A percentile compares a stretch with the other conserved stretches of the same genome.
Conservation (phyloP, 2,329 filamentous ascomycete species). For the Ophiostoma sp. region DNA sequence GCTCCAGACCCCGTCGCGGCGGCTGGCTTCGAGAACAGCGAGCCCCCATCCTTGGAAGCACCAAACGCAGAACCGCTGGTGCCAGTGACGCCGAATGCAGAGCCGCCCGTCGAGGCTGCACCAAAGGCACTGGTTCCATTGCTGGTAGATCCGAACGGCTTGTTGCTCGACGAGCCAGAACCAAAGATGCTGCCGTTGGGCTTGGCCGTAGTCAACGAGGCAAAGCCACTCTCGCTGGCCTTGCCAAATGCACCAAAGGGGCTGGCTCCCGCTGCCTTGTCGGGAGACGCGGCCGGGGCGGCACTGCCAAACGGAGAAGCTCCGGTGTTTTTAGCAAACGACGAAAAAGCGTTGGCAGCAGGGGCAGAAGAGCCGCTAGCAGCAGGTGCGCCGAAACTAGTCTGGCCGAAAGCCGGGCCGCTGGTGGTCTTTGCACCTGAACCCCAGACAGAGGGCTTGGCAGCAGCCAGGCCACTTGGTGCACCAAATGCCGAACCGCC, state of each 20-base stretch:
- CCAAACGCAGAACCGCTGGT: slow-evolving; percentile 30
- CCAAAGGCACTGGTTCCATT: slow-evolving; percentile 23
- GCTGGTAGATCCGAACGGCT: not conserved
- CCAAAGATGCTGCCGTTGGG: slow-evolving; percentile 38
- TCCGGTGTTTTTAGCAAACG: slow-evolving; percentile 27
- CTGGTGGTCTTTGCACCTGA: slow-evolving; percentile 28
- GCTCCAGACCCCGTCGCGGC: slow-evolving; percentile 24
- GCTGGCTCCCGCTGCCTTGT: slow-evolving; percentile 17
- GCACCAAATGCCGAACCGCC: slow-evolving; percentile 36
- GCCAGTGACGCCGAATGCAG: slow-evolving; percentile 27
- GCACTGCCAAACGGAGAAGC: slow-evolving; percentile 29
- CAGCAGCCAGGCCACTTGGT: slow-evolving; percentile 35
- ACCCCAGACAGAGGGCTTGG: slow-evolving; percentile 32
- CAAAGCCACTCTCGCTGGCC: slow-evolving; percentile 45
- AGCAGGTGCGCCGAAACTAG: slow-evolving; percentile 42
- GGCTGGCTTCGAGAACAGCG: slow-evolving; percentile 36
- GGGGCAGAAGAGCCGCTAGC: slow-evolving; percentile 32
- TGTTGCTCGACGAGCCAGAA: not conserved
- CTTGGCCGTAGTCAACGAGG: slow-evolving; percentile 39
- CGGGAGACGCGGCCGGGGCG: slow-evolving; percentile 27
- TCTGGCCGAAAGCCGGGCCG: slow-evolving; percentile 51
- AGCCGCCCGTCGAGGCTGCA: slow-evolving; percentile 30
- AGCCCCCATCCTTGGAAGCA: slow-evolving; percentile 30
- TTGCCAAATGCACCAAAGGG: slow-evolving; percentile 29
- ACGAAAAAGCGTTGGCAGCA: slow-evolving; percentile 29